A percentile compares a stretch with the other conserved stretches of the same genome.
Conservation (phyloP, 108 stramenopile genomes). For the Stephanodiscus triporus region DNA sequence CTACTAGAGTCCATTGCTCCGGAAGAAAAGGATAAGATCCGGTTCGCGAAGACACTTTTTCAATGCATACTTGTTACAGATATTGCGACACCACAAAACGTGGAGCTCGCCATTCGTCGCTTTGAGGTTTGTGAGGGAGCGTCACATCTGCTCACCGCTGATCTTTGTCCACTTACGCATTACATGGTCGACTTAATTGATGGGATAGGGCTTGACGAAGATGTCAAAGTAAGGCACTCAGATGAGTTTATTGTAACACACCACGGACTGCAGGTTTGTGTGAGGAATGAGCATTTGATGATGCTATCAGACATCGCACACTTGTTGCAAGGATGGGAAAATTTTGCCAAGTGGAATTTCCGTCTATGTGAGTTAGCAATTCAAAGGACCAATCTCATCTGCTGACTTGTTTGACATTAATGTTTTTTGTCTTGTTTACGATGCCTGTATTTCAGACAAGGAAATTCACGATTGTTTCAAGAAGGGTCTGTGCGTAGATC, state of each 20-base stretch:
- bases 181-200: conserved; percentile 24
- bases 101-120: conserved; percentile 27
- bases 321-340: conserved; percentile 56
- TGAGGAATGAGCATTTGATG: conserved; percentile 54
- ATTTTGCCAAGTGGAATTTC: conserved; percentile 58
- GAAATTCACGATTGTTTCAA: conserved; percentile 35
- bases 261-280: conserved; percentile 21
- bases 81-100: conserved; percentile 38
- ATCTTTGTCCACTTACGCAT: conserved; percentile 31
- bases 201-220: conserved; percentile 6
- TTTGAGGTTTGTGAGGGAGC: conserved; percentile 19
- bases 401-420: not conserved
- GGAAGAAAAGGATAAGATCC: conserved; percentile 14
- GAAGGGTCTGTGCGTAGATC: conserved; percentile 36
- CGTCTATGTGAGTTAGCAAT: conserved; percentile 27
- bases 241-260: conserved; percentile 29
- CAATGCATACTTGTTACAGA: conserved; percentile 41
- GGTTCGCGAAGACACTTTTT: conserved; percentile 35
- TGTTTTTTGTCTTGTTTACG: not conserved
- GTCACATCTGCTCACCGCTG: not conserved
- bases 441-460: conserved; percentile 16
- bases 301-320: conserved; percentile 52
- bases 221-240: conserved; percentile 20
- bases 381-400: not conserved
- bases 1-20: conserved; percentile 32